Percentiles rank a stretch among this genome's conserved stretches.
Evolutionary conservation across 805 yeast species (phyloP).

Genomic region (Geotrichum ghanense): DNA sequence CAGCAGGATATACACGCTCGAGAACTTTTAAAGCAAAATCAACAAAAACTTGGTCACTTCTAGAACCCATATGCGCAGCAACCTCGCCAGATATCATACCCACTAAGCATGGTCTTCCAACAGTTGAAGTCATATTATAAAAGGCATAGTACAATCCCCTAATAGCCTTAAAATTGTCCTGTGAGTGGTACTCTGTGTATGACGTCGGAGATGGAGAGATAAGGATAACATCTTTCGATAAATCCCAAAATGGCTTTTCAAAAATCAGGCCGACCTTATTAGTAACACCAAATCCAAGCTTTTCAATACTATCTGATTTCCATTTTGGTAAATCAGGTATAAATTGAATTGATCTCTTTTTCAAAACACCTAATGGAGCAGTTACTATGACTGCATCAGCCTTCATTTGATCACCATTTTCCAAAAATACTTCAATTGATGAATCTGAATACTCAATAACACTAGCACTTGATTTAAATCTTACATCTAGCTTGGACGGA

Average conservation of each 20-base stretch:
- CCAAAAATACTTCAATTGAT: constrained; percentile 23
- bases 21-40: constrained; percentile 24
- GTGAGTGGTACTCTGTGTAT: constrained; percentile 8
- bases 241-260: constrained; percentile 30
- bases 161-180: constrained; percentile 15
- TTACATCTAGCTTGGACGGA: constrained; percentile 29
- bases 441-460: constrained; percentile 28
- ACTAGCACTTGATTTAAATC: constrained; percentile 29
- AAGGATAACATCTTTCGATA: constrained; percentile 21
- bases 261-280: constrained; percentile 30
- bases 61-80: constrained; percentile 22
- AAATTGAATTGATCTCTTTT: constrained; percentile 27
- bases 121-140: constrained; percentile 26
- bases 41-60: constrained; percentile 24
- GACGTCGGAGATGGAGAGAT: constrained; percentile 20
- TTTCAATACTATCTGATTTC: constrained; percentile 29
- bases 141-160: constrained; percentile 30
- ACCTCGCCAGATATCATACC: constrained; percentile 30
- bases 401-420: constrained; percentile 28
- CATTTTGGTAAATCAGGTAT: constrained; percentile 32
- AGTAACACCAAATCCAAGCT: constrained; percentile 29
- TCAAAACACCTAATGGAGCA: constrained; percentile 32
- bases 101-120: constrained; percentile 28
- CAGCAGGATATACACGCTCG: constrained; percentile 16
- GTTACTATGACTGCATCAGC: constrained; percentile 31